Evolutionary conservation across 2,329 filamentous ascomycete genomes (phyloP).

Genomic region (Xylariaceae sp.): DNA sequence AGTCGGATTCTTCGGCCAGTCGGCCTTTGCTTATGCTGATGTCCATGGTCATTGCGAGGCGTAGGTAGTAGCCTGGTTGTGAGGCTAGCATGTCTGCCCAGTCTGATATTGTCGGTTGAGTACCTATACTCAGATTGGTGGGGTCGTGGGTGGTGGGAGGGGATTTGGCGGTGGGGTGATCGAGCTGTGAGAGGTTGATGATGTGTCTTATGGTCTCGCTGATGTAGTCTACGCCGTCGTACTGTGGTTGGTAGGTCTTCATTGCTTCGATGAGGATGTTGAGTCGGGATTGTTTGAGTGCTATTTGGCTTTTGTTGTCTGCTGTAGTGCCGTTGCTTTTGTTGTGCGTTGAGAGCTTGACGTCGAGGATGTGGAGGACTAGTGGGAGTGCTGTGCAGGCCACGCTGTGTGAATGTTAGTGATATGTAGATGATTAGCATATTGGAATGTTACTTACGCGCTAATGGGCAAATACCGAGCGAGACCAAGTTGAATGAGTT

Average conservation of each 20-base stretch:
- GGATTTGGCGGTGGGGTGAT: slow-evolving; percentile 18
- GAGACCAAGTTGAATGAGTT: slow-evolving; percentile 42
- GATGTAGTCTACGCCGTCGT: slow-evolving; percentile 44
- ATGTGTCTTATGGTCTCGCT: slow-evolving; percentile 42
- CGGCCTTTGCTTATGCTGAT: slow-evolving; percentile 40
- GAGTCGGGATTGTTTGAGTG: slow-evolving; percentile 41
- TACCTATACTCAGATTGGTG: slow-evolving; percentile 1
- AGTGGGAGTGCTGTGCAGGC: slow-evolving; percentile 36
- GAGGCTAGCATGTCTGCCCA: slow-evolving; percentile 41
- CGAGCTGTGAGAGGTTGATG: slow-evolving; percentile 38
- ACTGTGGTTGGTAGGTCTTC: slow-evolving; percentile 43
- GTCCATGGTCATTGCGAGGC: slow-evolving; percentile 42
- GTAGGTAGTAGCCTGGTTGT: slow-evolving; percentile 38
- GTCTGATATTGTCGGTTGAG: slow-evolving; percentile 31
- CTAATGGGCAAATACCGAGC: slow-evolving; percentile 45
- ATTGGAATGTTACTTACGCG: slow-evolving; percentile 33
- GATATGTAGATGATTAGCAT: not conserved
- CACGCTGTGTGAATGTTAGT: slow-evolving; percentile 21
- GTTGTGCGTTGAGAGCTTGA: slow-evolving; percentile 32
- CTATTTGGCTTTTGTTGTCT: slow-evolving; percentile 32
- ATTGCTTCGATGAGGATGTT: slow-evolving; percentile 44
- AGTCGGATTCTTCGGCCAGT: slow-evolving; percentile 38
- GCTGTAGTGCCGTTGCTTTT: slow-evolving; percentile 13
- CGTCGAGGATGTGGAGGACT: slow-evolving; percentile 36
- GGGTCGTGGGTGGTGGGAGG: slow-evolving; percentile 2